Evolutionary conservation across 1,284 basidiomycete species (phyloP), one percentile per base, ranked within the genome.

Genomic region (Sporisorium reilianum): DNA sequence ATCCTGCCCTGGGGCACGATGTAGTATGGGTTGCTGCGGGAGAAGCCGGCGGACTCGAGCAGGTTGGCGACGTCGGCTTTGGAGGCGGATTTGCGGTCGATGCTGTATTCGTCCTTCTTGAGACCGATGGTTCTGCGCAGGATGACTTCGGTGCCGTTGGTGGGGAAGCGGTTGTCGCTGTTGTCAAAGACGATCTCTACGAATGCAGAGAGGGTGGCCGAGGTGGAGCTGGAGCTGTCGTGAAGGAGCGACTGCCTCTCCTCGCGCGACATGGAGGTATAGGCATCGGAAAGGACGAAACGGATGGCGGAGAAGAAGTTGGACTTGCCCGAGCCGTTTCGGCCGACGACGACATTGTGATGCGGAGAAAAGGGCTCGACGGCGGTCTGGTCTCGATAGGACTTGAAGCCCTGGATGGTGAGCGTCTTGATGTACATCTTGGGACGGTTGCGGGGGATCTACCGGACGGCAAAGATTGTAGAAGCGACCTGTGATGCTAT

Each of bases 1-100:
- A 99, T 98, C 92, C 96, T 88, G 64, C 96, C 96, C 87, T 99
- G 96, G 0, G 96, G 96, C 0, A 99, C 96, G 73, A 99, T 99
- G 83, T 99, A 99, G 86, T 99, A 99, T 0, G 97, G 97, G 81
- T 99, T 99, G 38, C 92, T 93, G 83, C 94, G 92, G 85, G 93
- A 95, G 87, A 99, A 99, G 2, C 97, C 96, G 0, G 97, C 97
- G 2, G 72, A 74, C 57, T 84, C 83, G 55, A 84, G 78, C 34
- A 84, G 77, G 51, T 81, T 83, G 93, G 95, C 93, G 25, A 99
- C 94, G 80, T 99, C 97, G 6, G 94, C 95, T 85, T 97, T 98
- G 85, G 91, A 93, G 0, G 93, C 92, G 71, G 91, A 93, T 87
- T 97, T 98, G 87, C 93, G 91, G 86, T 99, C 97, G 48, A 99